phyloP scores from a whole-genome alignment of 2,329 filamentous ascomycete species.

The Pseudocercospora ulei region DNA sequence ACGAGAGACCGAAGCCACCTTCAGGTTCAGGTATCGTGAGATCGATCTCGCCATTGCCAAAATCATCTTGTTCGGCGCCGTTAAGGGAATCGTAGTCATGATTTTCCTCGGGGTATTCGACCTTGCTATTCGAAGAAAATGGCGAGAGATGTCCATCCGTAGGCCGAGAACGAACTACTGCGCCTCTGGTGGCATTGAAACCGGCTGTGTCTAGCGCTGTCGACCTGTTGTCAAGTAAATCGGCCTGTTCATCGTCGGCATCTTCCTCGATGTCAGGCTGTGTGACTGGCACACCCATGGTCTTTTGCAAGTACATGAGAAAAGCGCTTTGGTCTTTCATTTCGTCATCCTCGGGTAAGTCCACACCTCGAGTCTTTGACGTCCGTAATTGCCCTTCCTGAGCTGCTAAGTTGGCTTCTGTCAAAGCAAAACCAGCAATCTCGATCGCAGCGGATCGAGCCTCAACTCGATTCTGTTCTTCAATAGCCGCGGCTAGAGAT shows the following conservation, averaged over 20 bases:
- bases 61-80: constrained; percentile 5
- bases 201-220: too few relatives aligned
- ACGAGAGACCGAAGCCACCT: constrained; percentile 24
- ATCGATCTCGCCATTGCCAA: constrained; percentile 20
- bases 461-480: constrained; percentile 4
- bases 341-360: constrained; percentile 30
- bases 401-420: constrained; percentile 31
- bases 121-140: constrained; percentile 1
- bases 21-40: constrained; percentile 27
- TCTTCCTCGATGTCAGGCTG: constrained; percentile 15
- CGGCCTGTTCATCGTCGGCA: background rate
- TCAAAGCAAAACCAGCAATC: constrained; percentile 21
- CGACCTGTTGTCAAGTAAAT: too few relatives aligned
- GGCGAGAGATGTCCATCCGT: background rate
- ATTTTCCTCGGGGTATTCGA: constrained; percentile 1
- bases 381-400: constrained; percentile 27
- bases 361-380: constrained; percentile 23
- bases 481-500: constrained; percentile 2
- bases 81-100: constrained; percentile 14
- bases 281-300: constrained; percentile 5
- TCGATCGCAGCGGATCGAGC: constrained; percentile 5
- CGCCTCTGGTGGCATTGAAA: too few relatives aligned
- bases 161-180: background rate
- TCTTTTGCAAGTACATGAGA: constrained; percentile 23
- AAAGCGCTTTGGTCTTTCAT: constrained; percentile 27